A percentile compares a stretch with the other conserved stretches of the same genome.
Evolutionary conservation across 2,329 filamentous ascomycete species (phyloP).

Genomic region (Colletotrichum eremochloae): DNA sequence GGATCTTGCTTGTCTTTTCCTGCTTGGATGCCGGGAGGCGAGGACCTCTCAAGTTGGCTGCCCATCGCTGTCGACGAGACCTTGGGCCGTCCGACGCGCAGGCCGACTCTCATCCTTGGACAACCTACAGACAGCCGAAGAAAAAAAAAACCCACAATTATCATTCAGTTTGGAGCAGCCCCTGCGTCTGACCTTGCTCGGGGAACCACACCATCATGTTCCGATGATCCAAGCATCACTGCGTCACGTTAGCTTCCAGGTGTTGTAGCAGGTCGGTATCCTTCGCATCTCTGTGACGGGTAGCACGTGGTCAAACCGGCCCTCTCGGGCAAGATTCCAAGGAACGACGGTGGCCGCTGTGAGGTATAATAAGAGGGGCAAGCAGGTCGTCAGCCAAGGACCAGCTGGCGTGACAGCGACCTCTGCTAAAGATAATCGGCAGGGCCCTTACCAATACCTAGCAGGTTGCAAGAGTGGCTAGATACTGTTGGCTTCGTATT

Average conservation of each 20-base stretch:
- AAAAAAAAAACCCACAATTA: slow-evolving; percentile 11
- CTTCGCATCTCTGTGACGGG: slow-evolving; percentile 1
- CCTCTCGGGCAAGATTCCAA: not conserved
- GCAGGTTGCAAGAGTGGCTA: not conserved
- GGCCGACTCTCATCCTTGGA: not conserved
- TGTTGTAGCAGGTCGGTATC: not conserved
- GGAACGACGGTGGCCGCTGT: slow-evolving; percentile 5
- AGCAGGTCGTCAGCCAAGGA: not conserved
- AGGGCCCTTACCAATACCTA: slow-evolving; percentile 21
- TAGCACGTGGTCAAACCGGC: slow-evolving; percentile 11
- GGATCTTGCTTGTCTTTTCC: slow-evolving; percentile 17
- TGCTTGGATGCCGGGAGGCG: slow-evolving; percentile 24
- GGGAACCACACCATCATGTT: slow-evolving; percentile 24
- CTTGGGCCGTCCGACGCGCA: not conserved
- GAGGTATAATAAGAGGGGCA: slow-evolving; percentile 14
- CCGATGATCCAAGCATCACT: not conserved
- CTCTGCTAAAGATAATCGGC: slow-evolving; percentile 22
- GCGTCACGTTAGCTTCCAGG: slow-evolving; percentile 1
- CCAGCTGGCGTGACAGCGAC: slow-evolving; percentile 19
- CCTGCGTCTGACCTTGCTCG: slow-evolving; percentile 8
- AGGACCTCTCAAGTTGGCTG: not conserved
- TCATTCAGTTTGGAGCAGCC: slow-evolving; percentile 12
- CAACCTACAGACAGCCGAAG: slow-evolving; percentile 3
- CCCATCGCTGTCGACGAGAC: slow-evolving; percentile 1
- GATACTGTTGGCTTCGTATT: not conserved